These are phyloP conservation scores for Candida broadrunensis DNA, from an alignment of 805 yeast species.

Conservation along the genomic window DNA sequence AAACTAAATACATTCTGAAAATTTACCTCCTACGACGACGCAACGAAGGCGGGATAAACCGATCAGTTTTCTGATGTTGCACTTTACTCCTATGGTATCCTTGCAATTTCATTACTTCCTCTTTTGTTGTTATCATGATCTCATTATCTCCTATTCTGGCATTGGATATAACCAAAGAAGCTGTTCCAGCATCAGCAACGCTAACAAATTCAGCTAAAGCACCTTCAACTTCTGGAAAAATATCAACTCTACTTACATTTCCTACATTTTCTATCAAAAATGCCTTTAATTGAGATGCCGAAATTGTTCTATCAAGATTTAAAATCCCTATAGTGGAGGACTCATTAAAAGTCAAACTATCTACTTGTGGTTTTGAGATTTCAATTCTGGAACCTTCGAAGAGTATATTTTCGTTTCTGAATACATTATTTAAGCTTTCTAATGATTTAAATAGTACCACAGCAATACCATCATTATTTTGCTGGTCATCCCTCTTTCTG, in stretches of 20 bases:
- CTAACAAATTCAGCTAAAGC: constrained; percentile 50
- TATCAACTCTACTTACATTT: constrained; percentile 38
- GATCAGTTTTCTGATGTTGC: too few species aligned
- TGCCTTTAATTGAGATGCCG: constrained; percentile 26
- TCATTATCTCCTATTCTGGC: background rate
- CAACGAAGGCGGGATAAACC: background rate
- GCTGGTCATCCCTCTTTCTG: constrained; percentile 25
- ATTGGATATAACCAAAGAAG: constrained; percentile 37
- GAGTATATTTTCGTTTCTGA: too few species aligned
- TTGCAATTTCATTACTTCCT: background rate
- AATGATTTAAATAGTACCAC: constrained; percentile 49
- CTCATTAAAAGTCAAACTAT: constrained; percentile 19
- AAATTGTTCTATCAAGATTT: constrained; percentile 33
- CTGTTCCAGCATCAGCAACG: constrained; percentile 49
- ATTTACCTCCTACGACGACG: background rate
- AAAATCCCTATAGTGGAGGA: constrained; percentile 16
- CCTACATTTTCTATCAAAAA: constrained; percentile 28
- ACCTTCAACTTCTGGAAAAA: constrained; percentile 44
- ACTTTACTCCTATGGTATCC: too few species aligned
- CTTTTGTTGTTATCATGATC: background rate
- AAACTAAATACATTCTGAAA: too few species aligned
- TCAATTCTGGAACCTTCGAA: too few species aligned
- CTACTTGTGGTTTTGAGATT: constrained; percentile 9
- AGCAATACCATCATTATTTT: constrained; percentile 60
- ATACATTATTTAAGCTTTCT: constrained; percentile 48